Conservation (phyloP, 108 stramenopile genomes). For the Mediolabrus comicus region DNA sequence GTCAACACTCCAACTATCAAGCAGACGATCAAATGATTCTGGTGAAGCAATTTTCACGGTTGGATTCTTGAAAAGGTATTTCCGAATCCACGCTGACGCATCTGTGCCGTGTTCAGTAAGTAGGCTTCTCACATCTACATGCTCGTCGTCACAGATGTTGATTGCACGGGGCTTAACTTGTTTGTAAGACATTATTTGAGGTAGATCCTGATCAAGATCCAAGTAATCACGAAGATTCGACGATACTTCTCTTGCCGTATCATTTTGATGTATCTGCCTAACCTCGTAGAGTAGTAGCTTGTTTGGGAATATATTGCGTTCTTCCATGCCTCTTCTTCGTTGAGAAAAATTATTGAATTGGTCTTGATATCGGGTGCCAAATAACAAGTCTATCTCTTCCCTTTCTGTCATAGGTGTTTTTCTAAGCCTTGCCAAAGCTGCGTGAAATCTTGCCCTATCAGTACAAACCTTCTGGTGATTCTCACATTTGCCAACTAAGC, state of each 20-base stretch:
- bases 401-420: conserved; percentile 35
- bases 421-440: conserved; percentile 47
- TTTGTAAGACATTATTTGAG: conserved; percentile 19
- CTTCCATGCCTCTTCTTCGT: neutral
- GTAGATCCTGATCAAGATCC: conserved; percentile 6
- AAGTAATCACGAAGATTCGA: conserved; percentile 21
- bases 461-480: conserved; percentile 57
- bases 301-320: conserved; percentile 16
- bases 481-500: conserved; percentile 24
- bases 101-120: conserved; percentile 42
- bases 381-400: conserved; percentile 27
- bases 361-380: conserved; percentile 13
- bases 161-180: conserved; percentile 37
- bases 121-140: conserved; percentile 27
- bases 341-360: neutral
- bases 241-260: conserved; percentile 22
- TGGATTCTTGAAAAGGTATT: conserved; percentile 26
- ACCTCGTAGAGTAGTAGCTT: conserved; percentile 51
- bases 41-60: conserved; percentile 18
- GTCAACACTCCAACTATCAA: conserved; percentile 34
- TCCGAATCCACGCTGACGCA: conserved; percentile 41
- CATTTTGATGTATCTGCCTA: conserved; percentile 28
- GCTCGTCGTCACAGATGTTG: conserved; percentile 38
- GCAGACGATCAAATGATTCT: conserved; percentile 10
- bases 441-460: conserved; percentile 67